Conservation (phyloP, 805 yeast species). For the Groenewaldozyma tartarivorans region DNA sequence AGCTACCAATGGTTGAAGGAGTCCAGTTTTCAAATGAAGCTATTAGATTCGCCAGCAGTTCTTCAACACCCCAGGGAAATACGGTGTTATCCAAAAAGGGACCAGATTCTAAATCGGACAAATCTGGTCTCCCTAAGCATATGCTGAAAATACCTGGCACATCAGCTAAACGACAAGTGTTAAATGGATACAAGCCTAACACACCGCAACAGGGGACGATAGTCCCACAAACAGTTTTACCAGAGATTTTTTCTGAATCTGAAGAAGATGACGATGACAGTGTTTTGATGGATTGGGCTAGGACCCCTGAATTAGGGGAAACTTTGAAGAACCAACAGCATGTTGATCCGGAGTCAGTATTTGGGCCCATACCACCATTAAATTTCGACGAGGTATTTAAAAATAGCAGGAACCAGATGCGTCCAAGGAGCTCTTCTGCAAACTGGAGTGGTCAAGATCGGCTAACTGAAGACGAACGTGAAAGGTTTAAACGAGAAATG, state of each 20-base stretch:
- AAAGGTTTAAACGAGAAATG: conserved; percentile 38
- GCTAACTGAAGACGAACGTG: conserved; percentile 38
- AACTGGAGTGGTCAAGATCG: conserved; percentile 41
- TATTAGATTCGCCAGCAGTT: conserved; percentile 19
- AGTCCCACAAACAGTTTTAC: conserved; percentile 9
- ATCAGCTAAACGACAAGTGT: too few species aligned
- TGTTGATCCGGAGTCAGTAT: conserved; percentile 57
- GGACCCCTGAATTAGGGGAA: conserved; percentile 44
- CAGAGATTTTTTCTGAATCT: conserved; percentile 31
- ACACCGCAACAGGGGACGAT: background rate
- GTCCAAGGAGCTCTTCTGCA: conserved; percentile 46
- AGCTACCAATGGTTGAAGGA: conserved; percentile 23
- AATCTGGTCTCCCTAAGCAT: too few species aligned
- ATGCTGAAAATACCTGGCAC: too few species aligned
- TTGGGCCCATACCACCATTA: conserved; percentile 66
- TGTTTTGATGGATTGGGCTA: conserved; percentile 52
- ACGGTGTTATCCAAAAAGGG: too few species aligned
- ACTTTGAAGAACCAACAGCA: conserved; percentile 37
- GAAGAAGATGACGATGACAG: conserved; percentile 45
- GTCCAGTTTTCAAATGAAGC: conserved; percentile 28
- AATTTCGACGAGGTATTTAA: conserved; percentile 62
- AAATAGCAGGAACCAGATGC: conserved; percentile 33
- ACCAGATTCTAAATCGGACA: too few species aligned
- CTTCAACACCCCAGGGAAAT: too few species aligned
- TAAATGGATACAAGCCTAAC: too few species aligned